These are phyloP conservation scores for Mesotaenium endlicherianum DNA, from an alignment of 139 green algal genomes.

Conservation along the genomic window DNA sequence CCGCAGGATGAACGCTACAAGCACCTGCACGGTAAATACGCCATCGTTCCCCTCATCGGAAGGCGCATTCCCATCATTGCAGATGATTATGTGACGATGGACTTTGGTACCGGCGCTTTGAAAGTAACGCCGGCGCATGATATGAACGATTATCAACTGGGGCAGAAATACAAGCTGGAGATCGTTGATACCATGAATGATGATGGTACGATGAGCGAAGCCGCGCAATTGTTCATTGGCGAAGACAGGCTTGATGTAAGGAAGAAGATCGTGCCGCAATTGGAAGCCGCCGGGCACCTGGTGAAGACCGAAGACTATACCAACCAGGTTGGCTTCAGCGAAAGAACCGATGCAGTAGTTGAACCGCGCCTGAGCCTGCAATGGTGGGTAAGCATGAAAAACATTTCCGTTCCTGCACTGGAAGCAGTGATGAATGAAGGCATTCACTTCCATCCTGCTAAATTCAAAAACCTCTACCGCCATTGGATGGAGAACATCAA, in stretches of 20 bases:
- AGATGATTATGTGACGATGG: slow-evolving; percentile 87
- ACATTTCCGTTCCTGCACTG: slow-evolving; percentile 76
- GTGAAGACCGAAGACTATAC: slow-evolving; percentile 79
- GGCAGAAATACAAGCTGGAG: slow-evolving; percentile 83
- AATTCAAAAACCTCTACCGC: slow-evolving; percentile 85
- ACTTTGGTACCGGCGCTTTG: slow-evolving; percentile 86
- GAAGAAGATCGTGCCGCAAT: slow-evolving; percentile 90
- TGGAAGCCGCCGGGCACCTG: slow-evolving; percentile 67
- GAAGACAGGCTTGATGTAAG: slow-evolving; percentile 39
- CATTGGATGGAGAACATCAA: slow-evolving; percentile 94
- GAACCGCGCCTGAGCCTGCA: slow-evolving; percentile 92
- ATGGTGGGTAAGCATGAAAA: slow-evolving; percentile 76
- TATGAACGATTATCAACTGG: slow-evolving; percentile 90
- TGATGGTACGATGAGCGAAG: slow-evolving; percentile 57
- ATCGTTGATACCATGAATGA: slow-evolving; percentile 95
- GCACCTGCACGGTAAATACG: slow-evolving; percentile 76
- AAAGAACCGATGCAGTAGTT: slow-evolving; percentile 92
- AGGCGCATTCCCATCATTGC: slow-evolving; percentile 86
- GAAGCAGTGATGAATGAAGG: slow-evolving; percentile 69
- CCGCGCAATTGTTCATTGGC: background rate
- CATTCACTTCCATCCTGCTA: slow-evolving; percentile 84
- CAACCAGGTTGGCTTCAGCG: slow-evolving; percentile 86
- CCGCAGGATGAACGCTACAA: slow-evolving; percentile 84
- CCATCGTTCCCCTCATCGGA: slow-evolving; percentile 81
- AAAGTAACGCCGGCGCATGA: slow-evolving; percentile 96